These are phyloP conservation scores for Schoenoplectus triqueter DNA, from an alignment of 202 grass and related monocot species.

Conservation along the genomic window DNA sequence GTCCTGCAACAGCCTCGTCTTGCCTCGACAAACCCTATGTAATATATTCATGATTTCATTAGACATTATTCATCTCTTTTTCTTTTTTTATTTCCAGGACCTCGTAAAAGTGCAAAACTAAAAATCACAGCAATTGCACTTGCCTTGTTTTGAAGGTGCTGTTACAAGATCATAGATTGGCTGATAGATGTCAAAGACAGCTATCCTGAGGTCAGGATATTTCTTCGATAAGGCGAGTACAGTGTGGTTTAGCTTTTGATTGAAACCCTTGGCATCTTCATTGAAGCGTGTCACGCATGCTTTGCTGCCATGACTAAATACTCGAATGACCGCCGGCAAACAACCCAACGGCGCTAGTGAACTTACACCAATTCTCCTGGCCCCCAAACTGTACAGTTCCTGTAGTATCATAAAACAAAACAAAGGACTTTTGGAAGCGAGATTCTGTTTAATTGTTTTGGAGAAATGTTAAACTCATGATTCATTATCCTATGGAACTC, in stretches of 20 bases:
- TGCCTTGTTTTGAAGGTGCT: constrained; percentile 54
- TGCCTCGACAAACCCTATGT: constrained; percentile 59
- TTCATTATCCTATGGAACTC: no score
- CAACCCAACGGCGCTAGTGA: constrained; percentile 75
- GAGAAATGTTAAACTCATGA: no score
- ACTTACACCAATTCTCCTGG: constrained; percentile 70
- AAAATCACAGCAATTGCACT: background rate
- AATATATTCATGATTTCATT: constrained; percentile 9
- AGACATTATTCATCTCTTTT: background rate
- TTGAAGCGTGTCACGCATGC: constrained; percentile 62
- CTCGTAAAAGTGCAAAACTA: no score
- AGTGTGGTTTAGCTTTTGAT: constrained; percentile 68
- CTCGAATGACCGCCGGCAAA: constrained; percentile 57
- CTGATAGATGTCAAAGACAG: constrained; percentile 75
- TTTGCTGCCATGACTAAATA: constrained; percentile 48
- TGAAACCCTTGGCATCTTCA: constrained; percentile 62
- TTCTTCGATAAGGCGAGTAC: constrained; percentile 42
- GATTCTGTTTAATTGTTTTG: background rate
- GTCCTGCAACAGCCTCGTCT: constrained; percentile 73
- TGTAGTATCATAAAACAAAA: background rate
- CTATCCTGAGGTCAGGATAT: constrained; percentile 51
- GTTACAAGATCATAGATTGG: constrained; percentile 54
- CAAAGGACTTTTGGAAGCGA: background rate
- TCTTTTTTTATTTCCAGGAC: no score
- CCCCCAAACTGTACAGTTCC: constrained; percentile 64